These are phyloP conservation scores for Metarhizium brunneum DNA, from an alignment of 2,329 filamentous ascomycete species.

Conservation along the genomic window DNA sequence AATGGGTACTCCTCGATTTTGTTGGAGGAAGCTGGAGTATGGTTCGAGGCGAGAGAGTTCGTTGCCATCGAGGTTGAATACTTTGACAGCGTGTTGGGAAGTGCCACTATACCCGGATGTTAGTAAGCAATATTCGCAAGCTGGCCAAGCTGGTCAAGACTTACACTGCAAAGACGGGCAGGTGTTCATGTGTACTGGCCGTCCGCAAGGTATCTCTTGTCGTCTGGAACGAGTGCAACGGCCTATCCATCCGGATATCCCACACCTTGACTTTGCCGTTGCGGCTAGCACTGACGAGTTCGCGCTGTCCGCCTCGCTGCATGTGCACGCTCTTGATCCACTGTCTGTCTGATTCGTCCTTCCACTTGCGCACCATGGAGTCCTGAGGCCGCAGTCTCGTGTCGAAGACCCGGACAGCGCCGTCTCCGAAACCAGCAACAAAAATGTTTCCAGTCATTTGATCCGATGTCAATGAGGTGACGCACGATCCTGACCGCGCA, in stretches of 20 bases:
- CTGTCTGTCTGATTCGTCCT: slow-evolving; percentile 72
- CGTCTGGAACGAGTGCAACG: slow-evolving; percentile 63
- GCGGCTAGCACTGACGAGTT: slow-evolving; percentile 80
- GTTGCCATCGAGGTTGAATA: slow-evolving; percentile 79
- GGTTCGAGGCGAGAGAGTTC: slow-evolving; percentile 80
- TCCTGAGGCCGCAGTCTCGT: slow-evolving; percentile 75
- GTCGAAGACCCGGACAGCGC: slow-evolving; percentile 89
- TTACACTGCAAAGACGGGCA: slow-evolving; percentile 91
- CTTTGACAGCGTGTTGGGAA: slow-evolving; percentile 77
- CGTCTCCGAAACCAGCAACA: slow-evolving; percentile 92
- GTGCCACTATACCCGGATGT: slow-evolving; percentile 55
- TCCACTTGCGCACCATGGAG: slow-evolving; percentile 94
- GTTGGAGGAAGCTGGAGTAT: slow-evolving; percentile 78
- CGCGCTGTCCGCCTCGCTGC: slow-evolving; percentile 87
- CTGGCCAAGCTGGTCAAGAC: slow-evolving; percentile 23
- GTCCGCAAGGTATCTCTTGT: slow-evolving; percentile 74
- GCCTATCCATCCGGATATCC: slow-evolving; percentile 84
- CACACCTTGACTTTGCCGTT: slow-evolving; percentile 92
- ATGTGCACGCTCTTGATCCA: slow-evolving; percentile 97
- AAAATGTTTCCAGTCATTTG: slow-evolving; percentile 97
- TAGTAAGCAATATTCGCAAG: slow-evolving; percentile 9
- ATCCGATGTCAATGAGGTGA: slow-evolving; percentile 91
- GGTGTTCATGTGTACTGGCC: slow-evolving; percentile 88
- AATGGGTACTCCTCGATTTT: slow-evolving; percentile 73
- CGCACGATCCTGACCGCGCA: slow-evolving; percentile 86